A percentile compares a stretch with the other conserved stretches of the same genome.
Evolutionary conservation across 2,329 filamentous ascomycete genomes (phyloP).

Genomic region (Lasiodiplodia gonubiensis): DNA sequence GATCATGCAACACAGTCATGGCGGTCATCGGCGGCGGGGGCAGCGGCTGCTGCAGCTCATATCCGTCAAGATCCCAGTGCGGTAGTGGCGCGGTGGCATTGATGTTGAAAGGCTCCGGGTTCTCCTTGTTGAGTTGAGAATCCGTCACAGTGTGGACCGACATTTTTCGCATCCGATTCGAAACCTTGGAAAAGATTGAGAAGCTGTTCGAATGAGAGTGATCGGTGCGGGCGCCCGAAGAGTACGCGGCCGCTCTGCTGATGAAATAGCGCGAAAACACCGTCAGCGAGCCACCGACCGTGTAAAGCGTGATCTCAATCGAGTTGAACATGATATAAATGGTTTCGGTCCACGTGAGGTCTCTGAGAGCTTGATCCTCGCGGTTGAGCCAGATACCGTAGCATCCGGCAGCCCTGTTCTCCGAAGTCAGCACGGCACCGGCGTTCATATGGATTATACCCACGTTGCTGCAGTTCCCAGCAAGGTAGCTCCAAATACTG

Average conservation of each 20-base stretch:
- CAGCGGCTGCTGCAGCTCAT: conserved; percentile 15
- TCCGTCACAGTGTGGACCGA: background rate
- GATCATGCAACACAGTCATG: conserved; percentile 21
- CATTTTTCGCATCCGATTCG: conserved; percentile 13
- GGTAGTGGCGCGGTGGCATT: conserved; percentile 15
- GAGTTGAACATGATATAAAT: conserved; percentile 28
- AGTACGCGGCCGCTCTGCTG: conserved; percentile 17
- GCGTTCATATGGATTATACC: background rate
- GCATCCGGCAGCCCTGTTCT: conserved; percentile 14
- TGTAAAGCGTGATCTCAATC: conserved; percentile 27
- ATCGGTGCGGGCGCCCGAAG: background rate
- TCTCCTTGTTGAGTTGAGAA: background rate
- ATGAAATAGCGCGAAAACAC: conserved; percentile 29
- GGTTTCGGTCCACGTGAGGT: conserved; percentile 24
- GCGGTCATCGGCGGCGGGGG: conserved; percentile 14
- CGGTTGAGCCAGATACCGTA: conserved; percentile 28
- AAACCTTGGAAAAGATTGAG: conserved; percentile 19
- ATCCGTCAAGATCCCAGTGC: conserved; percentile 1
- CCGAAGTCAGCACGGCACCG: background rate
- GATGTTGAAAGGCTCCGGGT: conserved; percentile 10
- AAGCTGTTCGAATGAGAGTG: background rate
- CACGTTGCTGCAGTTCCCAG: conserved; percentile 24
- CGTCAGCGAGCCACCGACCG: conserved; percentile 25
- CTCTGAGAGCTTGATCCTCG: conserved; percentile 2
- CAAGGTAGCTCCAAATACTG: conserved; percentile 18